Conservation (phyloP, 2,329 filamentous ascomycete species). For the Colletotrichum cereale region DNA sequence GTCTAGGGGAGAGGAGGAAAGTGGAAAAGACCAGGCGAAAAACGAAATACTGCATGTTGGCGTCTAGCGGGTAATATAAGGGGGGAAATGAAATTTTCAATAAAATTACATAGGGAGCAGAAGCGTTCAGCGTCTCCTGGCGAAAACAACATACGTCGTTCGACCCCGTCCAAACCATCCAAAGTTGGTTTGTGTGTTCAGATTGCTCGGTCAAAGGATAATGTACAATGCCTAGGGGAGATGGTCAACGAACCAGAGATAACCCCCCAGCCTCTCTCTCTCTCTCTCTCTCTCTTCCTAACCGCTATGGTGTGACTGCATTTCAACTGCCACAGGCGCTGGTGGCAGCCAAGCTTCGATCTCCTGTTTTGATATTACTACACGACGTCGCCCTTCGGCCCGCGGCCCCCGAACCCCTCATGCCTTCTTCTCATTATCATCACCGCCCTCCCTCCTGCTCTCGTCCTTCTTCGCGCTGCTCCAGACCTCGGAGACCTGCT, state of each 20-base stretch:
- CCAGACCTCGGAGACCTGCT: constrained; percentile 69
- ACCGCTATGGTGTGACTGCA: background rate
- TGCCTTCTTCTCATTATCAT: constrained; percentile 39
- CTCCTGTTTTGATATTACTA: constrained; percentile 15
- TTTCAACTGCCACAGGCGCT: background rate
- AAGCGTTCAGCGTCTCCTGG: background rate
- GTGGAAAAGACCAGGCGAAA: background rate
- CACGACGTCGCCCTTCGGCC: background rate
- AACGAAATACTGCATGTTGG: constrained; percentile 10
- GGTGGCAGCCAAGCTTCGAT: background rate
- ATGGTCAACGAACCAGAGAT: constrained; percentile 15
- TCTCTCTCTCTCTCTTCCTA: background rate
- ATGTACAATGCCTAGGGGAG: constrained; percentile 35
- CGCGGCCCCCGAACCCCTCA: background rate
- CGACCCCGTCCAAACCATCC: constrained; percentile 13
- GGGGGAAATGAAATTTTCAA: background rate
- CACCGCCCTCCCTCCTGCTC: constrained; percentile 29
- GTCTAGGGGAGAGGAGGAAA: too few species aligned
- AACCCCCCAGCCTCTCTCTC: background rate
- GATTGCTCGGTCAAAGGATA: constrained; percentile 8
- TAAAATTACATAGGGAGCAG: constrained; percentile 12
- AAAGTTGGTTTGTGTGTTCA: background rate
- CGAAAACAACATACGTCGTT: background rate
- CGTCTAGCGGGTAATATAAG: constrained; percentile 28
- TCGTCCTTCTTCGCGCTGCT: constrained; percentile 50